phyloP scores from a whole-genome alignment of 331 rosid genomes.

The Dryas integrifolia region DNA sequence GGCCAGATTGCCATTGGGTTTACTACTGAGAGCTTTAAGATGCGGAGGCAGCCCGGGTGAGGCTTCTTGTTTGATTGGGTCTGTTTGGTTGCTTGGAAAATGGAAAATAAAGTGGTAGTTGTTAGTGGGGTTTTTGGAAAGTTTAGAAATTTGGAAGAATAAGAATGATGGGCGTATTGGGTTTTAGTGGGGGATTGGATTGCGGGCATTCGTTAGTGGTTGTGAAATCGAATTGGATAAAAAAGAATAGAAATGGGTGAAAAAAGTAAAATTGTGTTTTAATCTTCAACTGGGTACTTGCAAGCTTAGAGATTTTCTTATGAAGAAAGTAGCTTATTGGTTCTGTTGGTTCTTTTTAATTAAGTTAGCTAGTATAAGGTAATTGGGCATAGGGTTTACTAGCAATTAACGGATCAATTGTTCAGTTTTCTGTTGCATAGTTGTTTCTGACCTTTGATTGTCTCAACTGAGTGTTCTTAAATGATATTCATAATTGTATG shows the following conservation, averaged over 20 bases:
- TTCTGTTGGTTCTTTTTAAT: neutral
- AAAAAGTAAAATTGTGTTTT: neutral
- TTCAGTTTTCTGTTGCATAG: neutral
- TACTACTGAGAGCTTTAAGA: slow-evolving; percentile 73
- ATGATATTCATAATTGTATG: neutral
- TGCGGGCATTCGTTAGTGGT: neutral
- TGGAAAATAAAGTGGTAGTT: neutral
- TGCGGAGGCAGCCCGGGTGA: slow-evolving; percentile 97
- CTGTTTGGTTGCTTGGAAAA: slow-evolving; percentile 4
- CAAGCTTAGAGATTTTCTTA: neutral
- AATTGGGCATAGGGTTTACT: neutral
- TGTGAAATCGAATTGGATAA: neutral
- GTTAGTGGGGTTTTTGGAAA: neutral
- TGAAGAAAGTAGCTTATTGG: neutral
- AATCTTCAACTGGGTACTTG: neutral
- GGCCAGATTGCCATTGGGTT: slow-evolving; percentile 89
- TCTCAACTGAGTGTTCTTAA: neutral
- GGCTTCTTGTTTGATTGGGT: slow-evolving; percentile 13
- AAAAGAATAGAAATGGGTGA: neutral
- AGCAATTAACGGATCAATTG: neutral
- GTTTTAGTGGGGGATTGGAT: neutral
- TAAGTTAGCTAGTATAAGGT: neutral
- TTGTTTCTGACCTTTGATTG: neutral
- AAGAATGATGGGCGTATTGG: neutral
- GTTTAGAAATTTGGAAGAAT: neutral